Conservation (phyloP, 176 grass and related monocot species). For the Echinochloa phyllopogon region DNA sequence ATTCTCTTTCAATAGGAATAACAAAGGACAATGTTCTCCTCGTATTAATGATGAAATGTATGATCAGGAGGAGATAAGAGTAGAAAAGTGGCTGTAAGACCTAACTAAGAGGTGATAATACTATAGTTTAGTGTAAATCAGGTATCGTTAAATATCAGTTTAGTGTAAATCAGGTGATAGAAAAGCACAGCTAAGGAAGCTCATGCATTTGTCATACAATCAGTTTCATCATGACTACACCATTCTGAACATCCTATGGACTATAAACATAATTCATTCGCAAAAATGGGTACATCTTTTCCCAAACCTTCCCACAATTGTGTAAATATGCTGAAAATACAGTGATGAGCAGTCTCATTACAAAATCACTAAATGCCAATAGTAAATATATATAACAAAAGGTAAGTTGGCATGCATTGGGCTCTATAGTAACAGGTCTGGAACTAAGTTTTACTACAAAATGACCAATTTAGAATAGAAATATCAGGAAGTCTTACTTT, state of each 20-base stretch:
- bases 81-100: background rate
- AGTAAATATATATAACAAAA: background rate
- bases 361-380: background rate
- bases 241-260: background rate
- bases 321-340: background rate
- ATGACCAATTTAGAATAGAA: slow-evolving; percentile 8
- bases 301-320: background rate
- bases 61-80: background rate
- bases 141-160: background rate
- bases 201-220: slow-evolving; percentile 21
- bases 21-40: background rate
- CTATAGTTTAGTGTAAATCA: background rate
- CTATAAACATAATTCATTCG: slow-evolving; percentile 6
- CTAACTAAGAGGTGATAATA: background rate
- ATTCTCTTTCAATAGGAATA: background rate
- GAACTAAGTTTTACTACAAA: slow-evolving; percentile 14
- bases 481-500: slow-evolving; percentile 68
- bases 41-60: background rate
- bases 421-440: background rate
- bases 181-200: background rate
- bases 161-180: background rate
- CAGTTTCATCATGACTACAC: background rate
- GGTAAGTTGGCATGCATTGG: background rate
- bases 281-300: slow-evolving; percentile 8
- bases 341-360: background rate